Percentiles rank a stretch among this genome's conserved stretches.
Conservation (phyloP, 345 rosid species). For the Salix caprea region DNA sequence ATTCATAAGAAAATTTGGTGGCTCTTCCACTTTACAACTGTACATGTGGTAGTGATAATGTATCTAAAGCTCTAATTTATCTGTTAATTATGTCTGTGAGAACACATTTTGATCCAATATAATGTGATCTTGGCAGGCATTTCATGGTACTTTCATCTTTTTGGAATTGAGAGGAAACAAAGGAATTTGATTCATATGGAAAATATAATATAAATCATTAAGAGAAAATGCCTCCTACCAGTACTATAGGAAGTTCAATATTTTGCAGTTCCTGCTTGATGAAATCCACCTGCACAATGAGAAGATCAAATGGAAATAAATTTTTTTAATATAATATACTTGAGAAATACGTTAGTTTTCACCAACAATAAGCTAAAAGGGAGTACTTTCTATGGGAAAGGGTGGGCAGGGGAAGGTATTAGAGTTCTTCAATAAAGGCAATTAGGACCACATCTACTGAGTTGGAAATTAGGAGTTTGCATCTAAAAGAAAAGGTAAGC, state of each 20-base stretch:
- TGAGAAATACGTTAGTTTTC: neutral
- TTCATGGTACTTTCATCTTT: neutral
- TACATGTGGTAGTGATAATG: neutral
- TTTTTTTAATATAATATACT: neutral
- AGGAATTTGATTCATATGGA: neutral
- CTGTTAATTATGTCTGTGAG: too few relatives aligned
- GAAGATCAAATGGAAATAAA: conserved; percentile 13
- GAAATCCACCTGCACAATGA: conserved; percentile 56
- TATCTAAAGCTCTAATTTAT: too few relatives aligned
- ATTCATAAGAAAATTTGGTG: neutral
- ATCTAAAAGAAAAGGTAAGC: neutral
- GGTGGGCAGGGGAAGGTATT: neutral
- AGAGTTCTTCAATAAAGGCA: neutral
- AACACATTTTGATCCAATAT: neutral
- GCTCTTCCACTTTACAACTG: neutral
- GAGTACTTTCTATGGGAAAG: neutral
- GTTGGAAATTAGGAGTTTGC: neutral
- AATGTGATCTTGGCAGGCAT: neutral
- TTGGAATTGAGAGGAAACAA: neutral
- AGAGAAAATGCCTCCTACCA: conserved; percentile 41
- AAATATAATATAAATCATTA: neutral
- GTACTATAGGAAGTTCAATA: conserved; percentile 51
- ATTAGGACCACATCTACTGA: neutral
- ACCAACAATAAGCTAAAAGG: neutral
- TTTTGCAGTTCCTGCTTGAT: conserved; percentile 53